Base-by-base conservation (phyloP, 768 basidiomycete genomes). In the Suillus americanus region DNA sequence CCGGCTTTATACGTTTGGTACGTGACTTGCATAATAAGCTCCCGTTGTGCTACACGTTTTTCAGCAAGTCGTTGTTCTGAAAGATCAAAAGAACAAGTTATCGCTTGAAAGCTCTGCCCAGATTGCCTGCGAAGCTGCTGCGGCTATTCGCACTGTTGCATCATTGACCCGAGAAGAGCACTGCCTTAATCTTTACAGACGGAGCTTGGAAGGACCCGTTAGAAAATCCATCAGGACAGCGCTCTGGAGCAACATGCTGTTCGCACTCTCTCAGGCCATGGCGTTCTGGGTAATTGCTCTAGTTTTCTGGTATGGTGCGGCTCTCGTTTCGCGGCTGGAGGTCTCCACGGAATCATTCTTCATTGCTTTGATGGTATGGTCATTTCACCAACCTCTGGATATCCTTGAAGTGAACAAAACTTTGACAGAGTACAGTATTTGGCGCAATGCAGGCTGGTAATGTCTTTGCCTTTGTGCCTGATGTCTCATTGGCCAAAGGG, bases 61-160 rank as follows among this genome's bases (percentile, higher is more conserved):
- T 30, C 59, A 89, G 82, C 89, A 86, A 38, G 90, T 97, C 48
- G 94, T 97, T 65, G 91, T 94, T 1, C 79, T 95, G 66, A 97
- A 96, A 74, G 95, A 92, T 70, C 85, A 91, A 71, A 75, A 80
- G 65, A 95, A 94, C 81, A 94, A 93, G 77, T 82, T 82, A 69
- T 80, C 88, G 0, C 92, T 97, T 72, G 91, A 89, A 69, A 76
- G 75, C 9, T 93, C 92, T 30, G 92, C 95, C 7, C 94, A 97
- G 65, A 73, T 95, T n/a, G 95, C 95, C 45, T 95, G 94, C 68
- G 96, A 98, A 75, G 94, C 94, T 37, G 93, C 94, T 37, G 90
- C 85, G 7, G 84, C 96, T 13, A 96, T 98, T 68, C 86, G 92
- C 41, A 97, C 96, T 1, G 95, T 98, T 40, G 94, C 95, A 10